These are phyloP conservation scores for Excoecaria agallocha DNA, from an alignment of 345 rosid genomes.

Conservation along the genomic window DNA sequence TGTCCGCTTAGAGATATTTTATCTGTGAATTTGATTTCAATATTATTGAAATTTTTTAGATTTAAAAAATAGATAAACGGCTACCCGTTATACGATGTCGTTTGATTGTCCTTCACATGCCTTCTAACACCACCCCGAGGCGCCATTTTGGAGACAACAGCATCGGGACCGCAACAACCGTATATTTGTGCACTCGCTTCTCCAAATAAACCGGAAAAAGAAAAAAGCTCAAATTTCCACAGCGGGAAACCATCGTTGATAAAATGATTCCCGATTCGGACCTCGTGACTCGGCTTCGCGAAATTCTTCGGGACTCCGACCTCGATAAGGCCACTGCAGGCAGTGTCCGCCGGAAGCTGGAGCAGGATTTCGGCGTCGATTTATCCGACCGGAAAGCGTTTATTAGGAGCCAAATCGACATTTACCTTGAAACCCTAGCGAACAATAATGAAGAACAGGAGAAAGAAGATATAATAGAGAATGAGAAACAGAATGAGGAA, in stretches of 20 bases:
- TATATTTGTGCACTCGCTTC: too few relatives aligned
- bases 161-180: too few relatives aligned
- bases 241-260: background rate
- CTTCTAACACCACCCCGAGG: background rate
- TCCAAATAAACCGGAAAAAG: background rate
- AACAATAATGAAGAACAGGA: conserved; percentile 21
- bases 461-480: conserved; percentile 22
- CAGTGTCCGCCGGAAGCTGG: conserved; percentile 65
- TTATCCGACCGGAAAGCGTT: conserved; percentile 59
- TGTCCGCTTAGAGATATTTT: too few relatives aligned
- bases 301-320: conserved; percentile 67
- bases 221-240: background rate
- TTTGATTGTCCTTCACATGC: too few relatives aligned
- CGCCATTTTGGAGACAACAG: background rate
- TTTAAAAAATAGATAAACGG: too few relatives aligned
- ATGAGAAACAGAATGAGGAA: conserved; percentile 9
- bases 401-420: conserved; percentile 69
- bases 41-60: too few relatives aligned
- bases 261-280: conserved; percentile 71
- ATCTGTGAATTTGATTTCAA: too few relatives aligned
- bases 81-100: too few relatives aligned
- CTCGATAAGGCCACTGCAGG: conserved; percentile 71
- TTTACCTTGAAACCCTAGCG: conserved; percentile 46
- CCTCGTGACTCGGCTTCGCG: conserved; percentile 64
- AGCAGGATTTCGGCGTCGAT: conserved; percentile 57